Base-by-base conservation (phyloP, 345 rosid genomes). In the Carallia brachiata region DNA sequence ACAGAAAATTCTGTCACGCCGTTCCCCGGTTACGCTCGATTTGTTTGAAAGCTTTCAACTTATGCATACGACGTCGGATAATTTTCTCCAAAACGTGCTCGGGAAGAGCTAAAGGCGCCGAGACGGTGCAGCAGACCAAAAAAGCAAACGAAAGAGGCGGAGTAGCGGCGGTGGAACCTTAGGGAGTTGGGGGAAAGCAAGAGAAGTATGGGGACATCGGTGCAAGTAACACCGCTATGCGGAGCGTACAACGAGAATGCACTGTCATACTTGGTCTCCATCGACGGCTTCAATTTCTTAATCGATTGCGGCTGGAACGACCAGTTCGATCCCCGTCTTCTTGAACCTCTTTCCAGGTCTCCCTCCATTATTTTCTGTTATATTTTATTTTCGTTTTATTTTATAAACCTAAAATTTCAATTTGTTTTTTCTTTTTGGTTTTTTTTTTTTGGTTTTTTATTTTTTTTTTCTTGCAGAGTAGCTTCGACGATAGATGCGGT, bases 281-380 rank as follows among this genome's bases (percentile, higher is more conserved):
- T 95, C 36, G 97, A 95, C 72, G 87, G 88, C 75, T 95, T 95
- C 83, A 89, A 86, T 78, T 87, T 95, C 89, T 77, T 95, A 34
- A 53, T 92, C 74, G 99, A 95, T 69, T 95, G 97, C 71, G 99
- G 99, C 47, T 95, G 99, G 99, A 95, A 95, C 79, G 99, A 95
- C 77, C 90, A 85, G 65, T 95, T 95, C 65, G 97, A 92, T 52
- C 75, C 90, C 31, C 85, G 97, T 12, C 90, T 95, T 60, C 97
- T 95, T 66, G 79, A 90, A 60, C 97, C 99, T 67, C 96, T 95
- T 70, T 86, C 98, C 78, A 89, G 88, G 98, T 89, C 27, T 15
- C 9, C 30, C 16, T 58, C 27, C 36, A 1, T 64, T 37, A 4
- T 23, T 28, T 19, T 53, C 55, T 55, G 7, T 30, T 19, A 1